phyloP scores from a whole-genome alignment of 2,329 filamentous ascomycete species.

The Trichothecium sympodiale region DNA sequence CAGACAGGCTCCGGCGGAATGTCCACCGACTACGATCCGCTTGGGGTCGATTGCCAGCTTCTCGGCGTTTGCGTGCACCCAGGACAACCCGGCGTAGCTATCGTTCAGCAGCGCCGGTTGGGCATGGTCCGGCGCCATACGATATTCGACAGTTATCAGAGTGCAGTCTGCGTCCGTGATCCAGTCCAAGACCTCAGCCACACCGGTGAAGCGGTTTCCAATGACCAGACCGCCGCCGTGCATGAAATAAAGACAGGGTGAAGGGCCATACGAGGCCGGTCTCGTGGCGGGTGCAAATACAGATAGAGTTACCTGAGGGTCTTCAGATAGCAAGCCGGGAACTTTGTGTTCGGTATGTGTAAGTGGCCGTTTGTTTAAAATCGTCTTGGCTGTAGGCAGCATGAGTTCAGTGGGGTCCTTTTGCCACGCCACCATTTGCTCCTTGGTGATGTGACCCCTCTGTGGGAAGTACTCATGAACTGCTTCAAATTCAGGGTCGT shows the following conservation, averaged over 20 bases:
- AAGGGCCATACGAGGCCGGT: not conserved
- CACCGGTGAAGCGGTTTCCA: conserved; percentile 12
- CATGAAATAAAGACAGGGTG: conserved; percentile 10
- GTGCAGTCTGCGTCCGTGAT: conserved; percentile 9
- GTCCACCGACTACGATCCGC: conserved; percentile 28
- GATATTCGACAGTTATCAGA: conserved; percentile 15
- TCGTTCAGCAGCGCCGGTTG: conserved; percentile 13
- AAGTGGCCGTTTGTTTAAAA: conserved; percentile 9
- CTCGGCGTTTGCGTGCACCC: conserved; percentile 22
- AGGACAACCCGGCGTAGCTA: conserved; percentile 19
- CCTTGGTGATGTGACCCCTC: conserved; percentile 7
- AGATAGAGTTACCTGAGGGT: conserved; percentile 9
- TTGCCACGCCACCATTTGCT: conserved; percentile 8
- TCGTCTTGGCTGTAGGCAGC: conserved; percentile 6
- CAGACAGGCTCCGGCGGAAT: conserved; percentile 30
- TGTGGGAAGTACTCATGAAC: conserved; percentile 7
- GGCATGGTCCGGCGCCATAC: conserved; percentile 13
- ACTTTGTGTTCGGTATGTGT: conserved; percentile 11
- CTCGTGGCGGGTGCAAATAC: conserved; percentile 9
- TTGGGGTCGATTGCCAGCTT: conserved; percentile 27
- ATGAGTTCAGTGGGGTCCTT: conserved; percentile 5
- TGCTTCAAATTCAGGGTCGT: conserved; percentile 11
- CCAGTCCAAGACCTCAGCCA: conserved; percentile 10
- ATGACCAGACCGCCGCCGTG: conserved; percentile 13
- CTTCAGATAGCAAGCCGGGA: conserved; percentile 6